Conservation (phyloP, 2,329 filamentous ascomycete genomes). For the Tolypocladium tundrense region DNA sequence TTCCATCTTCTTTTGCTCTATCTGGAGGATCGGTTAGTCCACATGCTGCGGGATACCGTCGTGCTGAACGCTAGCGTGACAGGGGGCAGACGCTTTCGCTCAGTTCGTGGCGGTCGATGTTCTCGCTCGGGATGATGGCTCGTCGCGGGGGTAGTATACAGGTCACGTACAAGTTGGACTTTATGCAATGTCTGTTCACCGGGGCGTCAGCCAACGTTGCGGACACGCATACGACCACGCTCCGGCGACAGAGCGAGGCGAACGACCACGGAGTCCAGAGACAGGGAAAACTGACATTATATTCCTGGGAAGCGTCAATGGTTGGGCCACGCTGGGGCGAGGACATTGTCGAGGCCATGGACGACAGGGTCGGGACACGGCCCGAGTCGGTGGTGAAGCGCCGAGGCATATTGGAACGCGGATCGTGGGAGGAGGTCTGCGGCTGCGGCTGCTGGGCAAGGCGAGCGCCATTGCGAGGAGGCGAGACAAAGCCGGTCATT, state of each 20-base stretch:
- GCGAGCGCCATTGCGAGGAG: constrained; percentile 59
- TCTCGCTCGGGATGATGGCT: not conserved
- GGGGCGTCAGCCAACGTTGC: constrained; percentile 15
- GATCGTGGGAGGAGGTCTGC: constrained; percentile 42
- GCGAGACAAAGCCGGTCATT: constrained; percentile 65
- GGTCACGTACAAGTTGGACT: constrained; percentile 63
- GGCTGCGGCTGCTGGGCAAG: constrained; percentile 35
- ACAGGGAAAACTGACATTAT: constrained; percentile 24
- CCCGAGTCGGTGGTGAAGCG: constrained; percentile 90
- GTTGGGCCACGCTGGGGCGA: constrained; percentile 38
- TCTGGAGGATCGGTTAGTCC: constrained; percentile 43
- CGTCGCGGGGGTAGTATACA: not conserved
- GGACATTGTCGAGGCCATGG: constrained; percentile 33
- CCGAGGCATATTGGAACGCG: constrained; percentile 69
- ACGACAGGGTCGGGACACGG: constrained; percentile 65
- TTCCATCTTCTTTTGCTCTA: constrained; percentile 88
- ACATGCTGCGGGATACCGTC: not conserved
- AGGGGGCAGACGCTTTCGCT: not conserved
- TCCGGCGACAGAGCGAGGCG: not conserved
- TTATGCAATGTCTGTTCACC: constrained; percentile 51
- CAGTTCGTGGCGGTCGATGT: not conserved
- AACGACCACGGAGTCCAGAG: not conserved
- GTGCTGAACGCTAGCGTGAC: not conserved
- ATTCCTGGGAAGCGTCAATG: constrained; percentile 31
- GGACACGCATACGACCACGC: not conserved